Percentiles rank a stretch among this genome's conserved stretches.
These are phyloP conservation scores for Penicillium sp. DNA, from an alignment of 2,329 filamentous ascomycete species.

Conservation along the genomic window DNA sequence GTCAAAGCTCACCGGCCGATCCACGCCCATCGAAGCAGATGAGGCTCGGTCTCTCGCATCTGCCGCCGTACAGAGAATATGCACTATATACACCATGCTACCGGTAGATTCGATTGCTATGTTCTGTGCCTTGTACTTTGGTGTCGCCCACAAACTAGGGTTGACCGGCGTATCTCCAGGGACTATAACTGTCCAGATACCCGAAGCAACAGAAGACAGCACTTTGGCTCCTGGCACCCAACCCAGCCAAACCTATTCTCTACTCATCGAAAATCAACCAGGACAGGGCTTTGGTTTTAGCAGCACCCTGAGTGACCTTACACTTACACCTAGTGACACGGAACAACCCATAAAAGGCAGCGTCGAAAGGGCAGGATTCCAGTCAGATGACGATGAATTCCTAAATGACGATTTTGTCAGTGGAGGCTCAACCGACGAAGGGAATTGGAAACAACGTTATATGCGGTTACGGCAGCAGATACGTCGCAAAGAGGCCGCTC, in stretches of 20 bases:
- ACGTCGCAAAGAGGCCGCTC: slow-evolving; percentile 35
- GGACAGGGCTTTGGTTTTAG: slow-evolving; percentile 7
- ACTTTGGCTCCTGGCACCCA: background rate
- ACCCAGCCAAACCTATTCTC: slow-evolving; percentile 3
- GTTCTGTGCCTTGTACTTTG: slow-evolving; percentile 33
- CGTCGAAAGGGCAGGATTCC: background rate
- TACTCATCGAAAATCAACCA: slow-evolving; percentile 7
- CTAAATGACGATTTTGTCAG: slow-evolving; percentile 8
- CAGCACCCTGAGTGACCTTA: slow-evolving; percentile 8
- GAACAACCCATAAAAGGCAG: background rate
- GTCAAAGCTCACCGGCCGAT: slow-evolving; percentile 26
- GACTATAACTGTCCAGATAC: slow-evolving; percentile 25
- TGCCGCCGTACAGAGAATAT: slow-evolving; percentile 29
- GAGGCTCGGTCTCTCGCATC: slow-evolving; percentile 31
- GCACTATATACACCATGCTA: slow-evolving; percentile 25
- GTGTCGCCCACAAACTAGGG: slow-evolving; percentile 34
- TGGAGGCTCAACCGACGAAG: slow-evolving; percentile 16
- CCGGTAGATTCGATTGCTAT: slow-evolving; percentile 21
- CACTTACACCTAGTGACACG: background rate
- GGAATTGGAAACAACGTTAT: slow-evolving; percentile 39
- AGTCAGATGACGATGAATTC: slow-evolving; percentile 13
- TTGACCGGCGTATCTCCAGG: slow-evolving; percentile 22
- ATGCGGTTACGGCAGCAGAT: slow-evolving; percentile 34
- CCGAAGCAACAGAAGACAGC: slow-evolving; percentile 9
- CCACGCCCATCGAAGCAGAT: slow-evolving; percentile 23